Conservation (phyloP, 352 stramenopile genomes). For the Globisporangium heterothallicum region DNA sequence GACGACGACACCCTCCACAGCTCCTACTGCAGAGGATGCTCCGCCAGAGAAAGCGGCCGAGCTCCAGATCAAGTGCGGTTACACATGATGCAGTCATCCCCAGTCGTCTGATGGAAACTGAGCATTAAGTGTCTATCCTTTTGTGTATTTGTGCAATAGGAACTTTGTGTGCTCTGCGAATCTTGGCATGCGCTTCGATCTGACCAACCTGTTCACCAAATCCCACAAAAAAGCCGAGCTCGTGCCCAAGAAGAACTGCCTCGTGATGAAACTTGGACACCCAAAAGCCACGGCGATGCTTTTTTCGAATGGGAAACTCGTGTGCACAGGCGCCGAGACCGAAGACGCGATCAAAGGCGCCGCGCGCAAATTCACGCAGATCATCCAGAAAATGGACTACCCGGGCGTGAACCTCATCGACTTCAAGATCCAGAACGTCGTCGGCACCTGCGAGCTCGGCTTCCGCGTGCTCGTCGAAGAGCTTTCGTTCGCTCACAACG, state of each 20-base stretch:
- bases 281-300: constrained; percentile 79
- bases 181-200: constrained; percentile 76
- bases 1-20: constrained; percentile 12
- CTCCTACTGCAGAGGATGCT: not conserved
- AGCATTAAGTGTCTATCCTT: no score
- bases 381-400: constrained; percentile 86
- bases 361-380: constrained; percentile 73
- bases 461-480: constrained; percentile 81
- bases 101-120: no score
- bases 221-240: constrained; percentile 70
- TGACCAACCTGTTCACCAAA: constrained; percentile 64
- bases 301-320: constrained; percentile 79
- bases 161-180: constrained; percentile 82
- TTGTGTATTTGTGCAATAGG: constrained; percentile 14
- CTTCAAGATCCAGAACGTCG: constrained; percentile 86
- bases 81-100: no score
- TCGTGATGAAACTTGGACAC: constrained; percentile 72
- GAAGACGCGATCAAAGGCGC: constrained; percentile 74
- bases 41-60: constrained; percentile 8
- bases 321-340: constrained; percentile 66
- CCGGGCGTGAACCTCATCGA: constrained; percentile 82
- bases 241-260: constrained; percentile 83
- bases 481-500: constrained; percentile 70
- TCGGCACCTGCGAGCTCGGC: constrained; percentile 60
- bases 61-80: constrained; percentile 71